Evolutionary conservation across 2,329 filamentous ascomycete species (phyloP).

Genomic region (Sarocladium oryzae): DNA sequence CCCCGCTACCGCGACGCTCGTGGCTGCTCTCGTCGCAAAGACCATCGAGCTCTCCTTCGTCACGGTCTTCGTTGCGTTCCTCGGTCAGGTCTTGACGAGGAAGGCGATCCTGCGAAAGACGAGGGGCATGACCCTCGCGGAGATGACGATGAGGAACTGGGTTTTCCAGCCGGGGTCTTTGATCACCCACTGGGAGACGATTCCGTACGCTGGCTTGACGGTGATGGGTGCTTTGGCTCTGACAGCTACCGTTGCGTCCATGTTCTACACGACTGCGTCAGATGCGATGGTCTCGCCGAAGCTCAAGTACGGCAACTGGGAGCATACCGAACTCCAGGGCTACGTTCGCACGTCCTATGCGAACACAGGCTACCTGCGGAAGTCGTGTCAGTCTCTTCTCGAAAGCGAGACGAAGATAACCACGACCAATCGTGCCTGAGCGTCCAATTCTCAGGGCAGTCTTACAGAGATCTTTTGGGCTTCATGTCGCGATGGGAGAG

Average conservation of each 20-base stretch:
- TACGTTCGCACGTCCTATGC: conserved; percentile 56
- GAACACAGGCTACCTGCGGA: conserved; percentile 50
- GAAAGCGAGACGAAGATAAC: conserved; percentile 30
- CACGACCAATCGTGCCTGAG: conserved; percentile 55
- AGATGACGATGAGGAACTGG: conserved; percentile 74
- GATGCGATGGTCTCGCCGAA: conserved; percentile 71
- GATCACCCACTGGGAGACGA: conserved; percentile 59
- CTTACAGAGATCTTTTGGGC: conserved; percentile 62
- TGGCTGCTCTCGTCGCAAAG: conserved; percentile 67
- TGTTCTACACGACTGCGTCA: conserved; percentile 71
- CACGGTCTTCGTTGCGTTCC: conserved; percentile 66
- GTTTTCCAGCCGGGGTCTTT: conserved; percentile 66
- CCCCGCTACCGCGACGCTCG: conserved; percentile 57
- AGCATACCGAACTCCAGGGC: conserved; percentile 44
- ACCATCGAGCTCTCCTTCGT: conserved; percentile 73
- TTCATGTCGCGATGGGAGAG: conserved; percentile 52
- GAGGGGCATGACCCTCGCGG: conserved; percentile 63
- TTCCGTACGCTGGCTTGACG: conserved; percentile 57
- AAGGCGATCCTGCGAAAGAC: conserved; percentile 55
- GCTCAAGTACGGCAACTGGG: conserved; percentile 51
- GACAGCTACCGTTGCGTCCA: conserved; percentile 56
- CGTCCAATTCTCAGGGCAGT: conserved; percentile 62
- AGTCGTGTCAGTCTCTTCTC: conserved; percentile 58
- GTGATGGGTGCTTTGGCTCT: conserved; percentile 59
- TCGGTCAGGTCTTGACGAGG: conserved; percentile 69